Conservation (phyloP, 2,329 filamentous ascomycete species). For the Ambrosiella xylebori region DNA sequence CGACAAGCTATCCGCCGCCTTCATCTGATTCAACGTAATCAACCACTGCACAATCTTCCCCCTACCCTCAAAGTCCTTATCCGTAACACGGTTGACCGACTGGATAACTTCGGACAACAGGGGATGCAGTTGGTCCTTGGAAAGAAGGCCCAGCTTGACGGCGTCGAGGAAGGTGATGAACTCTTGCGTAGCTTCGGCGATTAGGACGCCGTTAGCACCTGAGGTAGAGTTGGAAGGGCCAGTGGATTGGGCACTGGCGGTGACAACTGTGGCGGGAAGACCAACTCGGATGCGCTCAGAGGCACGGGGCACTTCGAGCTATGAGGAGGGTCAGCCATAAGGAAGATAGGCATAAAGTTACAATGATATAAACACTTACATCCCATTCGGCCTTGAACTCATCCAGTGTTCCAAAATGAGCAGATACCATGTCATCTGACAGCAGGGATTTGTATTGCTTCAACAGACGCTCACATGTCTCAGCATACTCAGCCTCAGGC, state of each 20-base stretch:
- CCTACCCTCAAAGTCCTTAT: conserved; percentile 83
- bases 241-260: conserved; percentile 31
- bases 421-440: conserved; percentile 77
- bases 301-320: conserved; percentile 89
- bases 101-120: conserved; percentile 91
- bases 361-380: conserved; percentile 33
- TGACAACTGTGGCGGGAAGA: conserved; percentile 67
- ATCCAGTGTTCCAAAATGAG: conserved; percentile 72
- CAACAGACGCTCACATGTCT: conserved; percentile 81
- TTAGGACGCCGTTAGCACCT: conserved; percentile 42
- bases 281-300: conserved; percentile 85
- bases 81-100: conserved; percentile 91
- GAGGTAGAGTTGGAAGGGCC: conserved; percentile 21
- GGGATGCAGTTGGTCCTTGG: conserved; percentile 93
- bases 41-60: conserved; percentile 98
- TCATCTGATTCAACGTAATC: conserved; percentile 95
- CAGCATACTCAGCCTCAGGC: conserved; percentile 79
- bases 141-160: conserved; percentile 74
- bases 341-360: conserved; percentile 2
- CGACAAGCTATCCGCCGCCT: conserved; percentile 74
- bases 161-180: conserved; percentile 98
- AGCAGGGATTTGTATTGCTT: conserved; percentile 96
- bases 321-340: conserved; percentile 4
- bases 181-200: conserved; percentile 84
- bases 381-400: conserved; percentile 86